Evolutionary conservation across 108 stramenopile species (phyloP).

Genomic region (Fistulifera solaris): DNA sequence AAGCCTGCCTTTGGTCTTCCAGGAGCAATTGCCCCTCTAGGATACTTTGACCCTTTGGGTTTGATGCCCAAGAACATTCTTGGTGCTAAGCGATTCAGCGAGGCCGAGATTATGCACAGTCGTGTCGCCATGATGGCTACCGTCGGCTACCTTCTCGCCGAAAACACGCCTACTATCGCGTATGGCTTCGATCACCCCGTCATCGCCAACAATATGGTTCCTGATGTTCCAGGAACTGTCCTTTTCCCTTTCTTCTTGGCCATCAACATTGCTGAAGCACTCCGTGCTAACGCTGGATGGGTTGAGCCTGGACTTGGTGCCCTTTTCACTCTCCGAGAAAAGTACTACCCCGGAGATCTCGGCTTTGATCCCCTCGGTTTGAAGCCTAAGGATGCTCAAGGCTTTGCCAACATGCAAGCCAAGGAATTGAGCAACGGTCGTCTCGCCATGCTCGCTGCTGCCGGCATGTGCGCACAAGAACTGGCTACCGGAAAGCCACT

Average conservation of each 20-base stretch:
- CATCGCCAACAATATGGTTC: constrained; percentile 62
- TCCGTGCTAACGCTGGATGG: constrained; percentile 57
- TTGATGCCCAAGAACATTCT: constrained; percentile 28
- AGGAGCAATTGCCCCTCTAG: constrained; percentile 44
- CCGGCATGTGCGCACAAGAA: constrained; percentile 72
- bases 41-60: constrained; percentile 66
- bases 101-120: constrained; percentile 55
- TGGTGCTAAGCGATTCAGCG: constrained; percentile 45
- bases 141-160: constrained; percentile 47
- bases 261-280: constrained; percentile 38
- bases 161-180: constrained; percentile 40
- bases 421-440: constrained; percentile 88
- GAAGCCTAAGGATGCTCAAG: constrained; percentile 48
- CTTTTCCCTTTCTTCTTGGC: constrained; percentile 38
- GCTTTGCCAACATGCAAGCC: constrained; percentile 48
- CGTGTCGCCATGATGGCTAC: constrained; percentile 45
- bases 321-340: constrained; percentile 27
- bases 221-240: constrained; percentile 36
- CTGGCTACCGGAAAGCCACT: constrained; percentile 60
- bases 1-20: constrained; percentile 29
- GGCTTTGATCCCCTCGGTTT: constrained; percentile 80
- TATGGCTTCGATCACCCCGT: constrained; percentile 42
- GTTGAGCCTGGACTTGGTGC: constrained; percentile 37
- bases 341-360: constrained; percentile 73
- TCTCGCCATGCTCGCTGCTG: constrained; percentile 71